Conservation (phyloP, 768 basidiomycete genomes). For the Lentinula detonsa region DNA sequence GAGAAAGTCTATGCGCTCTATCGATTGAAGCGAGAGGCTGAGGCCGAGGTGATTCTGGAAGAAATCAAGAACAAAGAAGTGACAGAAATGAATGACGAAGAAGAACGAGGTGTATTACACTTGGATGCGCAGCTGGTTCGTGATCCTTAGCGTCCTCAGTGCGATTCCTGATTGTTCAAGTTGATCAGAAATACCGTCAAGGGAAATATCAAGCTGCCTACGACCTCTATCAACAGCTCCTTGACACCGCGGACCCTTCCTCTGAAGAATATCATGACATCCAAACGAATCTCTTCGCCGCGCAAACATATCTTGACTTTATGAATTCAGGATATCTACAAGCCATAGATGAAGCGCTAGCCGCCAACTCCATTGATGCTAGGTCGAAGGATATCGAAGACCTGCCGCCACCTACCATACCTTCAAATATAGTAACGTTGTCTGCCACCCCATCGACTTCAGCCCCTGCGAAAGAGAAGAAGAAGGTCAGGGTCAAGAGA, state of each 20-base stretch:
- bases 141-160: slow-evolving; percentile 7
- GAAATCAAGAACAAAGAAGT: slow-evolving; percentile 38
- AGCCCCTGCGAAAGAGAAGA: slow-evolving; percentile 21
- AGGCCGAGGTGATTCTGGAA: slow-evolving; percentile 51
- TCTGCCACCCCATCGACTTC: slow-evolving; percentile 23
- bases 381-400: slow-evolving; percentile 40
- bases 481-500: slow-evolving; percentile 57
- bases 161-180: slow-evolving; percentile 3
- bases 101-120: slow-evolving; percentile 63
- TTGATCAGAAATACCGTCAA: slow-evolving; percentile 64
- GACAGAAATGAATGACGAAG: slow-evolving; percentile 15
- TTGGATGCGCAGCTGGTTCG: slow-evolving; percentile 86
- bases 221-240: slow-evolving; percentile 73
- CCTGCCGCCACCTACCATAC: slow-evolving; percentile 49
- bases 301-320: slow-evolving; percentile 82
- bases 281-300: slow-evolving; percentile 76
- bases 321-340: slow-evolving; percentile 63
- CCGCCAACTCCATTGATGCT: slow-evolving; percentile 30
- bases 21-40: slow-evolving; percentile 69
- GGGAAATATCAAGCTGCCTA: slow-evolving; percentile 70
- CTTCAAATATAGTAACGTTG: slow-evolving; percentile 20
- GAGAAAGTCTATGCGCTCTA: slow-evolving; percentile 84
- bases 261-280: slow-evolving; percentile 88
- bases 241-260: slow-evolving; percentile 69
- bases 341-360: slow-evolving; percentile 55